phyloP scores from a whole-genome alignment of 2,329 filamentous ascomycete species.

The Geosmithia morbida region DNA sequence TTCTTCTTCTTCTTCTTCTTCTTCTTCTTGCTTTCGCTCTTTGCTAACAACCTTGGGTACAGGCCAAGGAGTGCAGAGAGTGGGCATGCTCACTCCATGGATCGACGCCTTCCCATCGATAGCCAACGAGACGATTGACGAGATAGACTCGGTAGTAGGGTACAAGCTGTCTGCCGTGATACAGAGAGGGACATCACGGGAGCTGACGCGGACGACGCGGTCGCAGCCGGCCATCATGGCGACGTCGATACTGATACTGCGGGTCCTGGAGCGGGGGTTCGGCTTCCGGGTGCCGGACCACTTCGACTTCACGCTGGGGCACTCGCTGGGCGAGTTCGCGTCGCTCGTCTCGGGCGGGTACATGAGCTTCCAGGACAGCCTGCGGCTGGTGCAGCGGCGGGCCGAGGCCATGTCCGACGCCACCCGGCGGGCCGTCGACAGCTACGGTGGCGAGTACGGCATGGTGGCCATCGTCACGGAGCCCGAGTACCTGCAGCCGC shows the following conservation, averaged over 20 bases:
- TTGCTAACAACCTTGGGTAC: background rate
- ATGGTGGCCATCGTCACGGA: conserved; percentile 93
- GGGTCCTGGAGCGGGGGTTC: conserved; percentile 76
- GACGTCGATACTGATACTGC: conserved; percentile 77
- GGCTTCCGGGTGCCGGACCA: conserved; percentile 56
- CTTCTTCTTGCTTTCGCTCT: background rate
- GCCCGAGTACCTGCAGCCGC: conserved; percentile 52
- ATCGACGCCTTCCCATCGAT: conserved; percentile 72
- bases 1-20: no score
- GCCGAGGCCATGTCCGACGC: conserved; percentile 76
- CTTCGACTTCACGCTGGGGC: conserved; percentile 74
- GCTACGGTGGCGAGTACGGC: conserved; percentile 70
- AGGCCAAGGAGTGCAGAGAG: conserved; percentile 82
- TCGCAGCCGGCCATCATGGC: conserved; percentile 96
- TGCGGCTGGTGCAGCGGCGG: conserved; percentile 61
- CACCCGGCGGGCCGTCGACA: conserved; percentile 47
- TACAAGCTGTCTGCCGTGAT: conserved; percentile 67
- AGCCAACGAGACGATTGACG: conserved; percentile 61
- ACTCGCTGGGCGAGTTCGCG: conserved; percentile 87
- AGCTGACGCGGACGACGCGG: conserved; percentile 69
- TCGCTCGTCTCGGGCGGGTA: conserved; percentile 78
- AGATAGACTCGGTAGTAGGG: conserved; percentile 68
- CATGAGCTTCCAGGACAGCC: conserved; percentile 60
- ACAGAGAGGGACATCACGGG: conserved; percentile 60
- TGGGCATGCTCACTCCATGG: conserved; percentile 81